Conservation (phyloP, 2,329 filamentous ascomycete species). For the Aspergillus ruber region DNA sequence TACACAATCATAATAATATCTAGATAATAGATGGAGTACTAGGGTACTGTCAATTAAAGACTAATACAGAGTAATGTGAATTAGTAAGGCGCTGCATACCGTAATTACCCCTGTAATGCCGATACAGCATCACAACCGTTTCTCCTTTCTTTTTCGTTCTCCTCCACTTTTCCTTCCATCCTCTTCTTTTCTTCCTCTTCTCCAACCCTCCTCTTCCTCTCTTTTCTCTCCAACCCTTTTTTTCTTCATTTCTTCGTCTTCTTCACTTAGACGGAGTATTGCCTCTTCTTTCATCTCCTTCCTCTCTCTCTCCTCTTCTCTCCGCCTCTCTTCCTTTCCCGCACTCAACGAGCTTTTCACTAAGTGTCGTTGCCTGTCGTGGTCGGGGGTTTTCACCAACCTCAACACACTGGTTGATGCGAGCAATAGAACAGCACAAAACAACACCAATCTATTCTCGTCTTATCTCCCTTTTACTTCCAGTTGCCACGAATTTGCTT, state of each 20-base stretch:
- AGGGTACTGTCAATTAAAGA: too few species aligned
- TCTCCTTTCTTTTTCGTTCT: conserved; percentile 4
- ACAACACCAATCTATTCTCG: background rate
- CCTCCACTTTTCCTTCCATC: background rate
- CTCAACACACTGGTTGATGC: background rate
- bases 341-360: conserved; percentile 45
- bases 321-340: conserved; percentile 12
- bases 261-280: conserved; percentile 11
- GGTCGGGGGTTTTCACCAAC: conserved; percentile 15
- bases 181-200: conserved; percentile 5
- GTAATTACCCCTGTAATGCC: too few species aligned
- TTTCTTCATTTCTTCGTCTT: conserved; percentile 9
- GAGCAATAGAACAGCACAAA: background rate
- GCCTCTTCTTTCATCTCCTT: conserved; percentile 11
- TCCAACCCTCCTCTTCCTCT: conserved; percentile 7
- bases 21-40: too few species aligned
- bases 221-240: conserved; percentile 12
- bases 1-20: too few species aligned
- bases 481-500: background rate
- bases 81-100: too few species aligned
- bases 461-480: background rate
- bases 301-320: conserved; percentile 12
- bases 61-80: too few species aligned
- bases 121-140: background rate
- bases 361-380: conserved; percentile 43